Evolutionary conservation across 345 rosid genomes (phyloP).

Genomic region (Sapria himalayana): DNA sequence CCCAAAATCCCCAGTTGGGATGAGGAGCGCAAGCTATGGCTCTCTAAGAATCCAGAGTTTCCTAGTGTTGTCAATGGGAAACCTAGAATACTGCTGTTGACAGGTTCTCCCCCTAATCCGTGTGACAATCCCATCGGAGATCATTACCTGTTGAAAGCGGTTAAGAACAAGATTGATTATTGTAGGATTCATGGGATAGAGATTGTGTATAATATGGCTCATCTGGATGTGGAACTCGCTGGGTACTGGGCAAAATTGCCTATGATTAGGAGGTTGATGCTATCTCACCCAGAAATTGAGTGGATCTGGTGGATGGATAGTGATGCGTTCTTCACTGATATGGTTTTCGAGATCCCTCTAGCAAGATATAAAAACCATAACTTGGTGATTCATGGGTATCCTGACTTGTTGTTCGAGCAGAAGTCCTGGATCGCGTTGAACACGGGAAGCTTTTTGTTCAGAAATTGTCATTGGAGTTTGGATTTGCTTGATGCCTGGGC

Average conservation of each 20-base stretch:
- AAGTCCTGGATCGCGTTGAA: slow-evolving; percentile 93
- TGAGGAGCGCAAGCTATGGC: slow-evolving; percentile 40
- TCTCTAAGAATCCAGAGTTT: slow-evolving; percentile 41
- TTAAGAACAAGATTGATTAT: slow-evolving; percentile 87
- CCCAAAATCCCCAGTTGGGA: slow-evolving; percentile 60
- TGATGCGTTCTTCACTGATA: slow-evolving; percentile 88
- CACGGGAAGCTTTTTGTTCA: slow-evolving; percentile 73
- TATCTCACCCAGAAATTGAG: slow-evolving; percentile 80
- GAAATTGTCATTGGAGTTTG: slow-evolving; percentile 89
- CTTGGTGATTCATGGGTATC: slow-evolving; percentile 82
- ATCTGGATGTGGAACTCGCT: slow-evolving; percentile 73
- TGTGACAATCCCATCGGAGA: slow-evolving; percentile 90
- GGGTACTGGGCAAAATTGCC: slow-evolving; percentile 96
- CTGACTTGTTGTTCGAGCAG: slow-evolving; percentile 64
- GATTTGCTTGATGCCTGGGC: slow-evolving; percentile 93
- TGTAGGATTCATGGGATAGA: slow-evolving; percentile 95
- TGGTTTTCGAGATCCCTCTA: slow-evolving; percentile 68
- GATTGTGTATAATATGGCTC: slow-evolving; percentile 93
- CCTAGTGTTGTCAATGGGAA: slow-evolving; percentile 42
- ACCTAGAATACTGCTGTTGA: slow-evolving; percentile 50
- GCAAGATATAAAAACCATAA: slow-evolving; percentile 39
- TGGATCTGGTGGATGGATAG: slow-evolving; percentile 99
- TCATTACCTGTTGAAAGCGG: slow-evolving; percentile 59
- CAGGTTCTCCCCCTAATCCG: slow-evolving; percentile 84
- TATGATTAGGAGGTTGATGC: slow-evolving; percentile 64